Conservation (phyloP, 116 monocot species). For the Dioscorea cayenensis region DNA sequence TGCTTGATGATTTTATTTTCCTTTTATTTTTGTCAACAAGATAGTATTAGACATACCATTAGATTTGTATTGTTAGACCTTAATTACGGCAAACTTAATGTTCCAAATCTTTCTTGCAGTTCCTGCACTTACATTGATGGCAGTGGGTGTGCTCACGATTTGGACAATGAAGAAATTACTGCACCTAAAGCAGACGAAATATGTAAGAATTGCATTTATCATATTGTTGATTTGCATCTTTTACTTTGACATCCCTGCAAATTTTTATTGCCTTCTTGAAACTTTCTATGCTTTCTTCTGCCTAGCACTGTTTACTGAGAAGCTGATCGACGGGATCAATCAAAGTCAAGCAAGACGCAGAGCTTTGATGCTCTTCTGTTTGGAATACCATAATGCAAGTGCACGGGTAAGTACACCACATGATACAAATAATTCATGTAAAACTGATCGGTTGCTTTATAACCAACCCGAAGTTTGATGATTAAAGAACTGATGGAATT, state of each 20-base stretch:
- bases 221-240: background rate
- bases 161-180: conserved; percentile 46
- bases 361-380: conserved; percentile 80
- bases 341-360: conserved; percentile 70
- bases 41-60: background rate
- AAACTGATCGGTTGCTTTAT: too few relatives aligned
- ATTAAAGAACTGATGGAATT: background rate
- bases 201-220: conserved; percentile 36
- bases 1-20: too few relatives aligned
- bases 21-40: too few relatives aligned
- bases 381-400: conserved; percentile 57
- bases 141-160: conserved; percentile 49
- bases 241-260: background rate
- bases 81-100: background rate
- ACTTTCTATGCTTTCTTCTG: conserved; percentile 1
- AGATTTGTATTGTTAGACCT: background rate
- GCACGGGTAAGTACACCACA: conserved; percentile 49
- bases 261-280: background rate
- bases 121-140: conserved; percentile 73
- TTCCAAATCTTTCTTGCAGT: conserved; percentile 26
- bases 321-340: conserved; percentile 88
- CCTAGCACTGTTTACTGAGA: conserved; percentile 65
- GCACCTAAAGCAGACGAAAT: conserved; percentile 53
- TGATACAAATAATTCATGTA: too few relatives aligned
- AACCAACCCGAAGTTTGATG: too few relatives aligned